phyloP scores from a whole-genome alignment of 2,329 filamentous ascomycete genomes.

The Emericellopsis cladophorae region DNA sequence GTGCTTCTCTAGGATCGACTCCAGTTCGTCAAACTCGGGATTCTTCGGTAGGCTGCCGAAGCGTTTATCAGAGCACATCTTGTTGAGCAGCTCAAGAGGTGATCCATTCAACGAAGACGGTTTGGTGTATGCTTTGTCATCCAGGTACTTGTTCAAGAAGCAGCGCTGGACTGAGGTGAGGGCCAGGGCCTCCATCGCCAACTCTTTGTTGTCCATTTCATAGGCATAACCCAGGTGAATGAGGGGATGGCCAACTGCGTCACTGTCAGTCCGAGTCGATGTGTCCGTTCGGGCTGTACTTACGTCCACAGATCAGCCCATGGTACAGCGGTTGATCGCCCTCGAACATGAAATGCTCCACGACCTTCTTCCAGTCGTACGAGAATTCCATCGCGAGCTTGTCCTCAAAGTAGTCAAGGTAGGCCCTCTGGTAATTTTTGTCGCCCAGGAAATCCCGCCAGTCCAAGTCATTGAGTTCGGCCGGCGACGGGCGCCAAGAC shows the following conservation, averaged over 20 bases:
- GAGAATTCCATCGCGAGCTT: slow-evolving; percentile 58
- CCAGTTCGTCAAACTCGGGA: slow-evolving; percentile 49
- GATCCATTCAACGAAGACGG: slow-evolving; percentile 50
- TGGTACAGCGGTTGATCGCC: slow-evolving; percentile 70
- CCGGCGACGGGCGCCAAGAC: slow-evolving; percentile 71
- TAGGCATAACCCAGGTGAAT: slow-evolving; percentile 92
- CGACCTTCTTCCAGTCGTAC: slow-evolving; percentile 75
- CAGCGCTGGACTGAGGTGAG: slow-evolving; percentile 48
- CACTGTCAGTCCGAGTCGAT: slow-evolving; percentile 4
- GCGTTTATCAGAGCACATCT: slow-evolving; percentile 53
- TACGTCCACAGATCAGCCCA: slow-evolving; percentile 67
- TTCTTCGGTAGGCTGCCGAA: slow-evolving; percentile 55
- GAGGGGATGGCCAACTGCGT: slow-evolving; percentile 73
- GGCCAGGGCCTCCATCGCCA: slow-evolving; percentile 79
- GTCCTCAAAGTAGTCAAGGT: slow-evolving; percentile 92
- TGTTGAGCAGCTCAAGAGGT: slow-evolving; percentile 57
- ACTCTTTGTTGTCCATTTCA: slow-evolving; percentile 71
- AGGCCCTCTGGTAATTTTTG: slow-evolving; percentile 74
- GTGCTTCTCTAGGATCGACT: slow-evolving; percentile 53
- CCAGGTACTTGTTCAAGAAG: slow-evolving; percentile 54
- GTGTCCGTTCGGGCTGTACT: slow-evolving; percentile 15
- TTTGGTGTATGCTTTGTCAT: slow-evolving; percentile 58
- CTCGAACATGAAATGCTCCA: slow-evolving; percentile 63
- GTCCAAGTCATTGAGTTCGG: slow-evolving; percentile 70
- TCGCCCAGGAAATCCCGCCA: slow-evolving; percentile 80